Base-by-base conservation (phyloP, 805 yeast species). In the Wickerhamomyces kurtzmanii region DNA sequence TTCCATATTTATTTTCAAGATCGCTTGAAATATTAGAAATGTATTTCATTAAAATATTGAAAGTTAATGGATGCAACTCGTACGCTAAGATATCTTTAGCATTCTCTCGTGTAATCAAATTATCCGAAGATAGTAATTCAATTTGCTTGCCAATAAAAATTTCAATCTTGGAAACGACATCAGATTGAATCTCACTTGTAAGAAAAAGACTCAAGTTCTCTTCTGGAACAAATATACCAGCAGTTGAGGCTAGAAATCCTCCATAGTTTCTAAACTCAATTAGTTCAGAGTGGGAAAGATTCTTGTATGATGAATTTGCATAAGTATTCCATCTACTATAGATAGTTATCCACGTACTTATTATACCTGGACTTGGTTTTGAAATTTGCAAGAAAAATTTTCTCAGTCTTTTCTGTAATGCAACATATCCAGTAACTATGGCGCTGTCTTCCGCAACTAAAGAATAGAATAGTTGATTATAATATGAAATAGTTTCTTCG, bases 201-300 rank as follows among this genome's bases (percentile, higher is more conserved):
- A 31, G 14, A 3, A n/a, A 20, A n/a, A n/a, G 12, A n/a, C 24
- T 24, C 13, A 17, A 14, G 17, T 35, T 43, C 26, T 48, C 51
- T 18, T 50, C 33, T 28, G 42, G 36, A 30, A 77, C 45, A 31
- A 79, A 68, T 11, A 75, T 62, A 24, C 93, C 85, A 27, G 83
- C 68, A 0, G 78, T 56, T 1, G 85, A 71, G 3, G 85, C 83
- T 34, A 83, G 49, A 34, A 77, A 74, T 7, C 89, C 91, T 3
- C 85, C 75, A 44, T 67, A 76, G 43, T 75, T 79, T 40, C 80
- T 59, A 50, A 74, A 73, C 15, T 72, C 65, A 8, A 57, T 40
- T 24, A 51, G 33, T 48, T 71, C 54, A 42, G 65, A 40, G 40
- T 54, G 34, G 28, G 50, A 42, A 6, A 53, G 29, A 17, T 40